Evolutionary conservation across 139 green algal genomes (phyloP).

Genomic region (Volvox africanus): DNA sequence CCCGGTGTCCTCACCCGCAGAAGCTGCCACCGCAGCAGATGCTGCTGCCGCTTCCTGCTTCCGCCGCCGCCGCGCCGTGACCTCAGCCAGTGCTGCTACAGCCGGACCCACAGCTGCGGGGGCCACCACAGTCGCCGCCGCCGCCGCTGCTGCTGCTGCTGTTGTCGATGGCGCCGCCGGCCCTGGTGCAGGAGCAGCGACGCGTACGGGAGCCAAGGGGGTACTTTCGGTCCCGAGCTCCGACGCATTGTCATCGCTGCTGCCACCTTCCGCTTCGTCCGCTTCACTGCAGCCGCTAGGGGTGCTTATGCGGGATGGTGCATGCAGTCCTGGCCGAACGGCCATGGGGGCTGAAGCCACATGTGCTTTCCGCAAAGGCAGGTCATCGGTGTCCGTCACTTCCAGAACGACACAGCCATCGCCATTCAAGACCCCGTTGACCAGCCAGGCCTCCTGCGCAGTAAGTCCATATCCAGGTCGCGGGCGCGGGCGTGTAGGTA

Average conservation of each 20-base stretch:
- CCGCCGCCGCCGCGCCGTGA: not conserved
- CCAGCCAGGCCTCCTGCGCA: not conserved
- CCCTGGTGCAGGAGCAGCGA: not conserved
- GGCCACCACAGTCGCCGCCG: not conserved
- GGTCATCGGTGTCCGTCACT: not conserved
- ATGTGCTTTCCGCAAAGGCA: not conserved
- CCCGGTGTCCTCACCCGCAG: not conserved
- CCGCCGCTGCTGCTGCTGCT: not conserved
- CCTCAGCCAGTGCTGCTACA: not conserved
- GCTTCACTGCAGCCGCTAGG: not conserved
- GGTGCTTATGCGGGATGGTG: not conserved
- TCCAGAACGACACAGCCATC: not conserved
- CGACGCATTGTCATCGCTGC: not conserved
- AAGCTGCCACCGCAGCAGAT: not conserved
- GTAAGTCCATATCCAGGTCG: not conserved
- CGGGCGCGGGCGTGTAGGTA: no score
- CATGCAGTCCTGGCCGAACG: not conserved
- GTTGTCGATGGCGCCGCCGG: not conserved
- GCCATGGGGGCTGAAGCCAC: not conserved
- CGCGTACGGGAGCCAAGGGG: not conserved
- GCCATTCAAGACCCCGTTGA: not conserved
- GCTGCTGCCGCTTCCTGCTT: not conserved
- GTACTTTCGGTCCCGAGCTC: not conserved
- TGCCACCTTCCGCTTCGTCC: not conserved
- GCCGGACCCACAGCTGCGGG: not conserved